A percentile compares a stretch with the other conserved stretches of the same genome.
phyloP scores from a whole-genome alignment of 2,329 filamentous ascomycete species.

The Fusarium falciforme region DNA sequence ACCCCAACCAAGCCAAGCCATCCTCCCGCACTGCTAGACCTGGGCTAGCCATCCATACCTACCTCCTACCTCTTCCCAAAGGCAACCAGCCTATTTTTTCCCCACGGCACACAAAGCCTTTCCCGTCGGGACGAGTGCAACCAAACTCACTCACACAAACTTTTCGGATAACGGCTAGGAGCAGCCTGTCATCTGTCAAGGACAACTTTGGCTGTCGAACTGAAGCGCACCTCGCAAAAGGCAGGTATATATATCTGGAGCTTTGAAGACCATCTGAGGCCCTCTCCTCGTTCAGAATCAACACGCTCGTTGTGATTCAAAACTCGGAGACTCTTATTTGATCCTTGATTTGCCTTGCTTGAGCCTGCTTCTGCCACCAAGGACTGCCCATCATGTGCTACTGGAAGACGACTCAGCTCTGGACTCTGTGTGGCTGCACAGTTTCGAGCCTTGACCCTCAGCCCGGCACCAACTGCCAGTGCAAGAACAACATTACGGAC shows the following conservation, averaged over 20 bases:
- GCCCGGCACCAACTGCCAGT: constrained; percentile 47
- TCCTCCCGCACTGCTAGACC: constrained; percentile 6
- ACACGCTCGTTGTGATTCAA: not conserved
- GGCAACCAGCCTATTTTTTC: constrained; percentile 34
- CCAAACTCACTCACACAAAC: constrained; percentile 39
- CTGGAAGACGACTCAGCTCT: constrained; percentile 48
- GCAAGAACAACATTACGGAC: constrained; percentile 37
- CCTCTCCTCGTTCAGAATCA: constrained; percentile 1
- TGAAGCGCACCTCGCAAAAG: constrained; percentile 14
- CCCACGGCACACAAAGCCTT: constrained; percentile 33
- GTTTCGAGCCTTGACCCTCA: constrained; percentile 36
- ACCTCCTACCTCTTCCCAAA: not conserved
- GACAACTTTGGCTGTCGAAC: constrained; percentile 21
- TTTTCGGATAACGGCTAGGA: constrained; percentile 36
- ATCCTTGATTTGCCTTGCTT: not conserved
- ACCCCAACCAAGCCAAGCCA: not conserved
- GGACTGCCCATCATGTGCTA: constrained; percentile 47
- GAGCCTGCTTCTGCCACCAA: not conserved
- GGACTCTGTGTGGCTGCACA: constrained; percentile 49
- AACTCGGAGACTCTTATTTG: not conserved
- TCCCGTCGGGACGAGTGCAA: constrained; percentile 36
- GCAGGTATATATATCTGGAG: constrained; percentile 32
- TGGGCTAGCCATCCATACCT: constrained; percentile 9
- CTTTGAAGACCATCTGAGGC: not conserved
- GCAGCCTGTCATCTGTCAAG: constrained; percentile 32